Evolutionary conservation across 2,329 filamentous ascomycete species (phyloP), one percentile per base, ranked within the genome.

Genomic region (Phialophora verrucosa): DNA sequence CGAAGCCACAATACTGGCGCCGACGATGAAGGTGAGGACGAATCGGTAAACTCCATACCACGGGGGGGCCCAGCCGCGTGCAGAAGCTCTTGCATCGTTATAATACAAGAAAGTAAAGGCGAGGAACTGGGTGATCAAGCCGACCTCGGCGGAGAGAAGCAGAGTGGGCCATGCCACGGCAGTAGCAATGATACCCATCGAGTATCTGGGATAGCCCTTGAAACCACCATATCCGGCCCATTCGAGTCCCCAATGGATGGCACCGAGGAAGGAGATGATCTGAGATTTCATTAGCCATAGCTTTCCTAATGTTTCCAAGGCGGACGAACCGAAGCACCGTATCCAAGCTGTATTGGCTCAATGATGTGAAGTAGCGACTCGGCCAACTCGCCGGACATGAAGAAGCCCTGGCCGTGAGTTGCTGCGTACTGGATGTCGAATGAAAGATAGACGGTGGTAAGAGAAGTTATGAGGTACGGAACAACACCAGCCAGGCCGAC

Each of bases 1-100:
- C 69, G 87, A 94, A 72, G 92, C 81, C 50, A 95, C 88, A 72
- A 97, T 94, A 69, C 90, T 89, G 51, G 87, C 83, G 47, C 94
- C 93, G 31, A 97, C 93, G 67, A 97, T 85, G 77, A 93, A 94
- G 1, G 94, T 97, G 73, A 97, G 84, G 8, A 96, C 89, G 78
- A 97, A 97, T 38, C 94, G 91, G 82, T 97, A 97, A 58, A 89
- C 91, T 66, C 84, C 85, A 77, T 97, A 97, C 93, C 93, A 97
- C 44, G 83, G 76, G 27, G 93, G 93, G 2, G 90, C 89, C 89
- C 91, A 95, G 71, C 93, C 93, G 49, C 83, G 83, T 59, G 85
- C 84, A 8, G 90, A 85, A 14, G 92, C 92, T 31, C 88, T 85
- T 7, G 90, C 84, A 76, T 97, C 93, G 66, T 88, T 88, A 76